Base-by-base conservation (phyloP, 495 filamentous ascomycete species). In the Penicillium desertorum region DNA sequence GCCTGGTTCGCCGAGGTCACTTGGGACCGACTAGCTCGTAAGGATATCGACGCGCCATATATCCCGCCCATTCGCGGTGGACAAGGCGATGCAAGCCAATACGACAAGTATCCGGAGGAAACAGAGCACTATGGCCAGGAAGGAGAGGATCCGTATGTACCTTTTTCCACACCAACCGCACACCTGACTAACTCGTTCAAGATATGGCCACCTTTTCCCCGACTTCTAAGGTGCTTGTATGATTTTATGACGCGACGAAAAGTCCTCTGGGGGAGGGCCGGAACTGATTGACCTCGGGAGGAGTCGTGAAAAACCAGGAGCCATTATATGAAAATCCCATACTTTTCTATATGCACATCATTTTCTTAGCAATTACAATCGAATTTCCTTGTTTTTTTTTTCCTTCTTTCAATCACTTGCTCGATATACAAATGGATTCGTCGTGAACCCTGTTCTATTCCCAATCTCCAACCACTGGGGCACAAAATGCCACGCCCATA, bases 21-120 rank as follows among this genome's bases (percentile, higher is more conserved):
- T 45, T 98, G 94, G 94, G 95, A 98, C 56, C 82, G 93, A 48
- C 73, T 98, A 62, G 85, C 86, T 19, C 88, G 88, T 72, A 97
- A 96, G 77, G 95, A 98, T 65, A 98, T 98, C 56, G 94, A 98
- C 73, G 95, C 94, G 42, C 94, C 94, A 5, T 98, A 98, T 70
- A 92, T 96, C 44, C 94, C 94, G n/a, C 94, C 94, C 0, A 92
- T 98, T 27, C 86, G 89, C 64, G 91, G 90, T 25, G 94, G 94
- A 48, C 86, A 91, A 32, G 94, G 94, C 52, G 94, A 98, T 78
- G 88, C 94, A 32, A 97, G 92, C 74, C 91, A 96, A 74, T 98
- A 98, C 64, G 94, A 98, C 74, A 90, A 89, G 68, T 98, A 98
- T 75, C 91, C 94, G 3, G 94, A 98, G 76, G 94, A 98, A 69